These are phyloP conservation scores for Nowakowskiella sp. DNA, from an alignment of 192 early-diverging fungal species.

Conservation along the genomic window DNA sequence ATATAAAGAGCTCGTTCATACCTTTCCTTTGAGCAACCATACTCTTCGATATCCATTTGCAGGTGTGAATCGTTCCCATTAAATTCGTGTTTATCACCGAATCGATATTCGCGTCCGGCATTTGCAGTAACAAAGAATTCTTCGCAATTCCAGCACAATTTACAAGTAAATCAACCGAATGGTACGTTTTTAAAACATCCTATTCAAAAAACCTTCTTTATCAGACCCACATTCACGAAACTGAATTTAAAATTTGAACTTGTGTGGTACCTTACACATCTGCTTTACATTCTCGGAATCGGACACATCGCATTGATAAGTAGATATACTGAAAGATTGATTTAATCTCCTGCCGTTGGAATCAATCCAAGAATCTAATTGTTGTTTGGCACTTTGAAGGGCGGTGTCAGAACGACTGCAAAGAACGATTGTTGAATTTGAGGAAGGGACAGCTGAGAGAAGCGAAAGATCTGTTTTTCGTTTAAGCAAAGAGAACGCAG, in stretches of 20 bases:
- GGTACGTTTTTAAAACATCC: conserved; percentile 10
- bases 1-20: conserved; percentile 13
- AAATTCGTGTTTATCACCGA: conserved; percentile 62
- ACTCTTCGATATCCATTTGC: conserved; percentile 40
- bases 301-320: conserved; percentile 19
- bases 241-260: neutral
- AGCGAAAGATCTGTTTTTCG: neutral
- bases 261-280: conserved; percentile 40
- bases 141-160: conserved; percentile 41
- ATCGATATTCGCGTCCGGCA: conserved; percentile 33
- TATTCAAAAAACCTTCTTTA: neutral
- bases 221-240: neutral
- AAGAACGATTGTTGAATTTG: too few relatives aligned
- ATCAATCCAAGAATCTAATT: neutral
- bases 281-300: conserved; percentile 23
- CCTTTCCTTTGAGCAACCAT: conserved; percentile 53
- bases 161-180: conserved; percentile 25
- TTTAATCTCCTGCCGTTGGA: neutral
- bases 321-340: neutral
- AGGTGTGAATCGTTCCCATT: conserved; percentile 58
- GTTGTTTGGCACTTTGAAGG: neutral
- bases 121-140: conserved; percentile 43
- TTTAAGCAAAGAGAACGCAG: conserved; percentile 19
- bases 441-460: too few relatives aligned
- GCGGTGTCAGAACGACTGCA: neutral